Conservation (phyloP, 148 eudicot genomes). For the Camellia japonica region DNA sequence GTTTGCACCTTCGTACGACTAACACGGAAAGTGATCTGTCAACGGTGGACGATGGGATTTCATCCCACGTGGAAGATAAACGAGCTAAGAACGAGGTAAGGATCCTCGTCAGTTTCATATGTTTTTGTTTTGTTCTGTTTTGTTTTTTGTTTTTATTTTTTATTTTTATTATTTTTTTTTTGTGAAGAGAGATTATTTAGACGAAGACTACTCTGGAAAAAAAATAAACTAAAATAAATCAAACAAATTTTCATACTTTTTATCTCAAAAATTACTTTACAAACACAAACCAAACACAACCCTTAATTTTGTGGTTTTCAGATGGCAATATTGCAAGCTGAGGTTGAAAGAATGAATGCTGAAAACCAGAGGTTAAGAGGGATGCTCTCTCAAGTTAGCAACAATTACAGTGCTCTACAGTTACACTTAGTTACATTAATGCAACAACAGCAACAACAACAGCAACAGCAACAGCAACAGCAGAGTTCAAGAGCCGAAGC, state of each 20-base stretch:
- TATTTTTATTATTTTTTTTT: too few species aligned
- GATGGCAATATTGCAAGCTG: slow-evolving; percentile 52
- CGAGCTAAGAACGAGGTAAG: slow-evolving; percentile 64
- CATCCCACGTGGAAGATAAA: slow-evolving; percentile 51
- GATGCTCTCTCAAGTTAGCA: slow-evolving; percentile 56
- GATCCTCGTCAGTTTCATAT: too few species aligned
- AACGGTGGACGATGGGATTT: slow-evolving; percentile 62
- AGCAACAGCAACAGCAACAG: slow-evolving; percentile 45
- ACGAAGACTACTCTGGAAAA: too few species aligned
- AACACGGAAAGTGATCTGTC: slow-evolving; percentile 71
- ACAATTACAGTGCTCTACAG: slow-evolving; percentile 52
- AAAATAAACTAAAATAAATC: too few species aligned
- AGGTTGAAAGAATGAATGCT: slow-evolving; percentile 53
- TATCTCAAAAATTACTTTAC: too few species aligned
- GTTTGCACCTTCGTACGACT: slow-evolving; percentile 67
- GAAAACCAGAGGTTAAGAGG: slow-evolving; percentile 71
- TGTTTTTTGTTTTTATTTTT: too few species aligned
- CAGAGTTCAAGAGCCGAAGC: slow-evolving; percentile 19
- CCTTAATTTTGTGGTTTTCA: slow-evolving; percentile 11
- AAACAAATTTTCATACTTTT: too few species aligned
- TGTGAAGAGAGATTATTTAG: too few species aligned
- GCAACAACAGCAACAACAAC: slow-evolving; percentile 48
- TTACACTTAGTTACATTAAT: slow-evolving; percentile 41
- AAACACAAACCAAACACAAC: too few species aligned
- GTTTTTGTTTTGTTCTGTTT: too few species aligned